Evolutionary conservation across 306 rosid genomes (phyloP), one percentile per base, ranked within the genome.

Genomic region (Amphicarpaea edgeworthii): DNA sequence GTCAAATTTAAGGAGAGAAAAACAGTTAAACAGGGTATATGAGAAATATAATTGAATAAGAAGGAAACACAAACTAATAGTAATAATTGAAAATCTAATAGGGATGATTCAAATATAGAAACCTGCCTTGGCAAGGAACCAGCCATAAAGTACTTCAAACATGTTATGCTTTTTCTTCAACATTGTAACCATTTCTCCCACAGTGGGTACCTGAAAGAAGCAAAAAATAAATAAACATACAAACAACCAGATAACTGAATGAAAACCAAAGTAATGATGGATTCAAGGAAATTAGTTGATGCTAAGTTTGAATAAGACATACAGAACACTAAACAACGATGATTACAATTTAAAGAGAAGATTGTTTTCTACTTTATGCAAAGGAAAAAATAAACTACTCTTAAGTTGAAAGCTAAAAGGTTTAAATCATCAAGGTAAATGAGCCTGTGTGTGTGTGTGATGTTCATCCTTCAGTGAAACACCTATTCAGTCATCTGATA

Each of bases 61-160:
- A 69, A 15, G 12, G 47, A 70, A 74, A 43, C 61, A 70, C 64
- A 67, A 16, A 58, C 19, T n/a, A 66, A 53, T 38, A 30, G 14
- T n/a, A 66, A 53, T 38, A 30, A 16, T 65, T 61, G 69, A 38
- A 73, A 49, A 68, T 51, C 37, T 20, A 69, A 12, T 5, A 21
- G 54, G 32, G 20, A 41, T 51, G 54, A 43, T 45, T 43, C 69
- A 85, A 67, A 70, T 47, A 76, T 38, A 59, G 54, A 78, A 81
- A 71, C 93, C 63, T 86, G 85, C 99, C 97, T 95, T 95, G 19
- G 98, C 93, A 66, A 92, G 97, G 86, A 92, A 95, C 97, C 97
- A 95, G 81, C 96, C 80, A 82, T 95, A 92, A 62, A 95, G 78
- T 75, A 95, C 91, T 77, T 85, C 97, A 77, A 95, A 89, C 77